Evolutionary conservation across 2,329 filamentous ascomycete species (phyloP).

Genomic region (Fusarium poae): DNA sequence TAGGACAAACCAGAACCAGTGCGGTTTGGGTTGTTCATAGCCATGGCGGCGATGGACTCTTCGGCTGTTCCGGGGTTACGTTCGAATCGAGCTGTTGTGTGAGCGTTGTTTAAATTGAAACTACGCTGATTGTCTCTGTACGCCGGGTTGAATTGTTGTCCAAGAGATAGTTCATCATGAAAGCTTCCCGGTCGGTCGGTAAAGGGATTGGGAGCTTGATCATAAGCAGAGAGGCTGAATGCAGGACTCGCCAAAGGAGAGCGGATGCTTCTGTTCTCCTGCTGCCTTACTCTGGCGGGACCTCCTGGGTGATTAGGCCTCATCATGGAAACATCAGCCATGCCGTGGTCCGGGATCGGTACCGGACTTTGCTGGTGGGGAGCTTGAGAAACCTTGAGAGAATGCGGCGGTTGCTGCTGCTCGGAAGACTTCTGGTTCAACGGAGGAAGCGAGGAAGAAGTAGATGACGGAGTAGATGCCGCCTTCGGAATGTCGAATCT

Average conservation of each 20-base stretch:
- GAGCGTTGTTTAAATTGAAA: not conserved
- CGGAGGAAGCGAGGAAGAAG: not conserved
- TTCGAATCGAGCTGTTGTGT: conserved; percentile 30
- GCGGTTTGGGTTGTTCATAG: not conserved
- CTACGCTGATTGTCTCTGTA: conserved; percentile 17
- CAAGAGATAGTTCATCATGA: conserved; percentile 19
- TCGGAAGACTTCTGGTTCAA: not conserved
- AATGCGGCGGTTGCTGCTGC: not conserved
- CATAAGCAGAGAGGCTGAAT: not conserved
- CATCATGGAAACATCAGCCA: conserved; percentile 5
- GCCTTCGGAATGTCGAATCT: conserved; percentile 1
- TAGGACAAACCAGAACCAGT: not conserved
- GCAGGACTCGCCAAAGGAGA: conserved; percentile 5
- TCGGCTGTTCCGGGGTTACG: conserved; percentile 24
- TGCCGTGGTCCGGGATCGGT: not conserved
- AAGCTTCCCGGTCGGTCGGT: not conserved
- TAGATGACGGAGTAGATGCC: not conserved
- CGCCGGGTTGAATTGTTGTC: not conserved
- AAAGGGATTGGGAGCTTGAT: not conserved
- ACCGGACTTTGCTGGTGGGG: not conserved
- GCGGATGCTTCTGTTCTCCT: not conserved
- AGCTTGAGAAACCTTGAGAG: not conserved
- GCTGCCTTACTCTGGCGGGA: conserved; percentile 10
- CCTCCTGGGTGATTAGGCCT: conserved; percentile 13
- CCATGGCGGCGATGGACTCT: conserved; percentile 29